Base-by-base conservation (phyloP, 2,329 filamentous ascomycete genomes). In the Hypoxylon sp. region DNA sequence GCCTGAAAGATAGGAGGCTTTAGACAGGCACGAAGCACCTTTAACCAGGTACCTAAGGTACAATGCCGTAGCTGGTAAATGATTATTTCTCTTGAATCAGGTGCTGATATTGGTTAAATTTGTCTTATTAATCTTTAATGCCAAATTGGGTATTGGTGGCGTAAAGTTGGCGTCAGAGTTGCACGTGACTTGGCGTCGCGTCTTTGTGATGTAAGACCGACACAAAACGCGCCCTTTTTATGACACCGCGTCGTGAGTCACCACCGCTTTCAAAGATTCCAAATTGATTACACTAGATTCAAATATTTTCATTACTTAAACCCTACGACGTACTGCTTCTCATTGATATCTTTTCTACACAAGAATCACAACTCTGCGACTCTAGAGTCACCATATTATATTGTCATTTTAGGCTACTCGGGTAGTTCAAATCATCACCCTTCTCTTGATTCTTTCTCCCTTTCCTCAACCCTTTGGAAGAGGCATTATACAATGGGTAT, bases 171-270 rank as follows among this genome's bases (percentile, higher is more conserved):
- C 14, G n/a, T 29, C 14, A 31, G 5, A 6, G 13, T 2, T 29
- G 66, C 72, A 74, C 60, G 71, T 74, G 72, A 65, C 29, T 31
- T 70, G 71, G 72, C 65, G 72, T 70, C 62, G 57, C 57, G 63
- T 57, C 46, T 52, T 37, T 14, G 47, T 53, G 50, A 71, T 71
- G 52, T 63, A 26, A 60, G 31, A 26, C 33, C 17, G 47, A 33
- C 50, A 46, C 54, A 51, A 39, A 65, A 71, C 72, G 71, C 73
- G 73, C 70, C 71, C 63, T 74, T 59, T 66, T 3, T 35, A 62
- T 71, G 70, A 70, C 72, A 73, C 63, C 57, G 58, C 67, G 59
- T 37, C 19, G n/a, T 68, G 64, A 65, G 48, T 68, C 67, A 70
- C 3, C 9, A 35, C n/a, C 5, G 31, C 19, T 44, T 42, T 22